Base-by-base conservation (phyloP, 305 asterid genomes). In the Fraxinus sp. region DNA sequence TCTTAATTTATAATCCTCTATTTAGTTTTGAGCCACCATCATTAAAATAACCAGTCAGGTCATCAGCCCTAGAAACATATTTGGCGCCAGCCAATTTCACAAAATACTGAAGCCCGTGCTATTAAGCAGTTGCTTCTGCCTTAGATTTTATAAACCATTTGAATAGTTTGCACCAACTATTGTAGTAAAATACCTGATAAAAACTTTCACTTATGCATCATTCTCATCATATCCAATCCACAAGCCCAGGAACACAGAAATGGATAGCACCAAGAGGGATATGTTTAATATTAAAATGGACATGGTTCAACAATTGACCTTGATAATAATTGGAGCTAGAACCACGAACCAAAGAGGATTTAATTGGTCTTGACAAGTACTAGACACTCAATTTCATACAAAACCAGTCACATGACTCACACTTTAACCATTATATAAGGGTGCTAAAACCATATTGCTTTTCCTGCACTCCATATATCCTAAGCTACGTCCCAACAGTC, bases 221-320 rank as follows among this genome's bases (percentile, higher is more conserved):
- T 49, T 72, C 66, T 66, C 49, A 77, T 79, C 35, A n/a, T 49
- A 43, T 77, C 79, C 32, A 43, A 43, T 36, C 71, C 62, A 78
- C 74, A 78, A 35, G 13, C 75, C 70, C 73, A 72, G 22, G 41
- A 28, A 14, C 32, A 39, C 37, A 52, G 22, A 32, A 37, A 9
- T 68, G 74, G 80, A 30, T 62, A 1, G 7, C 36, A 46, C 66
- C 37, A 71, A 80, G 57, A 32, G 68, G 73, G 66, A 76, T 64
- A 37, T 77, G 52, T 55, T 30, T 2, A 13, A 20, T 57, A 30
- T 30, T 41, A 32, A 76, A 70, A 55, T 55, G 64, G 64, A 55
- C 24, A 55, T n/a, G 1, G 24, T 55, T 20, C 64, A n/a, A 55
- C 8, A 7, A 55, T n/a, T 55, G 64, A n/a, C 24, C 64, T n/a